Conservation (phyloP, 129 eudicot genomes). For the Tagetes patula region DNA sequence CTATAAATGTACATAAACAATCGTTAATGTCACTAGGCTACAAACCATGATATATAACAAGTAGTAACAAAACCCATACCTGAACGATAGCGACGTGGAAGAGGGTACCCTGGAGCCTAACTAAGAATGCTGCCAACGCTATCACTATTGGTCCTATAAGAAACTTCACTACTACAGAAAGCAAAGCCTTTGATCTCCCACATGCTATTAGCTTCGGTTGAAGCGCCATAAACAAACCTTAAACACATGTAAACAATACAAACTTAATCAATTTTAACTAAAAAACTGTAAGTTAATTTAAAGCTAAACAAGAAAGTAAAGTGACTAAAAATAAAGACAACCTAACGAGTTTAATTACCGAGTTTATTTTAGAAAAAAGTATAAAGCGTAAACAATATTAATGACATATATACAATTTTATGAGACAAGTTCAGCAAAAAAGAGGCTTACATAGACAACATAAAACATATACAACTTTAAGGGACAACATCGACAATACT, state of each 20-base stretch:
- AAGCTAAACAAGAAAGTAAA: background rate
- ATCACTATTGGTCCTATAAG: conserved; percentile 51
- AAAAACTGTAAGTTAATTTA: background rate
- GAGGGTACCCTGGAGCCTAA: conserved; percentile 44
- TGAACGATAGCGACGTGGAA: conserved; percentile 57
- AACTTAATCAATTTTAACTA: background rate
- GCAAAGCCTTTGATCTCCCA: conserved; percentile 47
- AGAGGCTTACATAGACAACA: background rate
- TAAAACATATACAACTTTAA: background rate
- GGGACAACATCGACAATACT: conserved; percentile 22
- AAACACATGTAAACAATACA: background rate
- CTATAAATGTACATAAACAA: conserved; percentile 32
- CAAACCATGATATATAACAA: too few relatives aligned
- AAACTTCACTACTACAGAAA: conserved; percentile 51
- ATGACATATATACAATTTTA: background rate
- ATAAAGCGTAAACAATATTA: background rate
- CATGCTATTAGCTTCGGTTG: conserved; percentile 71
- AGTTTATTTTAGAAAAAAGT: background rate
- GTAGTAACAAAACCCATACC: conserved; percentile 22
- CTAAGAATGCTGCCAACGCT: conserved; percentile 47
- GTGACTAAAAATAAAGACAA: background rate
- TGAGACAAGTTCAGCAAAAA: background rate
- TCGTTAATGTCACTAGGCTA: too few relatives aligned
- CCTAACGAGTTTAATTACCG: background rate
- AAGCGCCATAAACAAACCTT: conserved; percentile 79